Percentiles rank a stretch among this genome's conserved stretches.
phyloP scores from a whole-genome alignment of 192 early-diverging fungal genomes.

The Fimicolochytrium jonesii region DNA sequence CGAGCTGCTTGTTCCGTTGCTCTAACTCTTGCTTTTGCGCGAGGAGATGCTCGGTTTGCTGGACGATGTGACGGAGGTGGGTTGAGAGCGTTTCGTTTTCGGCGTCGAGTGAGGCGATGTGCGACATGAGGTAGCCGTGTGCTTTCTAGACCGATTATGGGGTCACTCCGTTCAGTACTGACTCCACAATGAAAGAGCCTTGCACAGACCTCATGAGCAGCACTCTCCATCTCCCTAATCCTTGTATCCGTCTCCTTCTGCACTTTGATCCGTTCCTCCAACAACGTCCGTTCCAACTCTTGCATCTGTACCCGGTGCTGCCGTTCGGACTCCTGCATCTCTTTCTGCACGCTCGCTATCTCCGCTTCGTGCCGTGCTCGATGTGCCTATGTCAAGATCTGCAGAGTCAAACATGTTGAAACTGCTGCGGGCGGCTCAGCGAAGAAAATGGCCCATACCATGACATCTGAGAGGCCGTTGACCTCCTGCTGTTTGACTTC shows the following conservation, averaged over 20 bases:
- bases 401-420: no score
- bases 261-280: constrained; percentile 48
- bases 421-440: neutral
- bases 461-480: constrained; percentile 36
- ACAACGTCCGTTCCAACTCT: constrained; percentile 37
- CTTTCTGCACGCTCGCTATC: constrained; percentile 30
- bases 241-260: constrained; percentile 50
- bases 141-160: constrained; percentile 36
- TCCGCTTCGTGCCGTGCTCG: constrained; percentile 41
- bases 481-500: constrained; percentile 45
- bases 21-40: constrained; percentile 33
- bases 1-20: constrained; percentile 38
- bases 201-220: constrained; percentile 41
- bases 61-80: constrained; percentile 29
- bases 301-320: constrained; percentile 30
- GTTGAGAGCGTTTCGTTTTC: constrained; percentile 42
- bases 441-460: constrained; percentile 23
- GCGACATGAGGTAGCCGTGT: constrained; percentile 38
- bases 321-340: constrained; percentile 41
- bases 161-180: neutral
- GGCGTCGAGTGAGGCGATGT: constrained; percentile 35
- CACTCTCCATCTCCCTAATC: constrained; percentile 47
- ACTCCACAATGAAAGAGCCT: no score
- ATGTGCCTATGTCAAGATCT: constrained; percentile 21
- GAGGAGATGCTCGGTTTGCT: constrained; percentile 32